These are phyloP conservation scores for Blumeria graminis DNA, from an alignment of 2,329 filamentous ascomycete genomes.

Conservation along the genomic window DNA sequence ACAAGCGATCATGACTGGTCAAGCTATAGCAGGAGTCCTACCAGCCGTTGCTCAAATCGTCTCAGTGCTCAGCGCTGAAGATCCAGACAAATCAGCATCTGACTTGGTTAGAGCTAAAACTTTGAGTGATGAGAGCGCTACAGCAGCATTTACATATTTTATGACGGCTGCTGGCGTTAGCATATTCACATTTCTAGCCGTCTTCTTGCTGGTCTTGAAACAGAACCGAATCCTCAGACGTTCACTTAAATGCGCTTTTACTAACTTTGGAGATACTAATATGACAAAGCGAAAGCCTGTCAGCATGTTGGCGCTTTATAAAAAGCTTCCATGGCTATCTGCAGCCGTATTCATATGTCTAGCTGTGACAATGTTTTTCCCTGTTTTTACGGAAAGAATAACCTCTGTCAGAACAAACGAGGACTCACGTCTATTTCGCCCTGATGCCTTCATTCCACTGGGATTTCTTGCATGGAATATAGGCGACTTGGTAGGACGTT, in stretches of 20 bases:
- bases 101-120: conserved; percentile 7
- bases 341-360: conserved; percentile 64
- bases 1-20: conserved; percentile 87
- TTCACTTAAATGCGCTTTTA: conserved; percentile 26
- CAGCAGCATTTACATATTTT: conserved; percentile 75
- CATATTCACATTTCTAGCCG: conserved; percentile 41
- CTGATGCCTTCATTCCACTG: conserved; percentile 65
- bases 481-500: conserved; percentile 58
- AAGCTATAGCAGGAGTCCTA: conserved; percentile 75
- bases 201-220: conserved; percentile 45
- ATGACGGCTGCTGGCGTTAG: conserved; percentile 65
- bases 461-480: conserved; percentile 85
- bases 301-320: conserved; percentile 40
- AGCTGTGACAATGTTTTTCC: conserved; percentile 74
- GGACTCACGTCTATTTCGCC: conserved; percentile 36
- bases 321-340: conserved; percentile 57
- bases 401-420: conserved; percentile 20
- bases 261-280: conserved; percentile 28
- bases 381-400: conserved; percentile 63
- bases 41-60: conserved; percentile 72
- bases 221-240: conserved; percentile 28
- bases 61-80: conserved; percentile 45
- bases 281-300: conserved; percentile 25
- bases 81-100: conserved; percentile 16
- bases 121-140: conserved; percentile 25